Evolutionary conservation across 176 grass and related monocot species (phyloP), one percentile per base, ranked within the genome.

Genomic region (Musa troglodytarum): DNA sequence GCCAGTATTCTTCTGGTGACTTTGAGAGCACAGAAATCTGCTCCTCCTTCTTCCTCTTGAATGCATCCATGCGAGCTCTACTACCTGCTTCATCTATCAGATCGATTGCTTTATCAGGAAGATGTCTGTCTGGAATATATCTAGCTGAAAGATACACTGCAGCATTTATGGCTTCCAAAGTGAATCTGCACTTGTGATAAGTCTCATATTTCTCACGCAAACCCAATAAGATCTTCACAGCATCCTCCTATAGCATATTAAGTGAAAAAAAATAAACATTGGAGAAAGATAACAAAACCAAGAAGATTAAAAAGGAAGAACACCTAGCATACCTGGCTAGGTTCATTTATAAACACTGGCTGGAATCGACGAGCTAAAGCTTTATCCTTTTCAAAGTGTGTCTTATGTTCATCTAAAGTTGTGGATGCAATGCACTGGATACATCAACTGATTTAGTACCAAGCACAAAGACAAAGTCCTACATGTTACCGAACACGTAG

Each of bases 351-450:
- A 25, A 92, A 86, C 79, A 99, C 86, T 52, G 88, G 90, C 65
- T 94, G 90, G 78, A 99, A 99, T 53, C 95, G 82, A 51, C 90
- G 90, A 58, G 88, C 88, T 79, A 99, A 94, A 86, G 95, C 95
- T 79, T 99, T 99, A 80, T 99, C 95, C 86, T 99, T 99, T 58
- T 94, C 91, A 82, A 99, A 94, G 89, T 99, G 95, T 79, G 82
- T 82, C 21, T 71, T 78, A 57, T 94, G 86, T 82, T 99, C 95
- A 74, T 86, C 89, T 63, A 99, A 51, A 65, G 95, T 99, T 72
- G 95, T 99, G 65, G 95, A 92, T 25, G 95, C 95, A 74, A 99
- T 99, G 76, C 95, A 99, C 90, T 94, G 75, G 54, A 72, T 74
- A 54, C 65, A 25, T 81, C 65, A 79, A 65, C 11, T 53, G 59